Evolutionary conservation across 2,329 filamentous ascomycete genomes (phyloP), one percentile per base, ranked within the genome.

Genomic region (Neobulgaria alba): DNA sequence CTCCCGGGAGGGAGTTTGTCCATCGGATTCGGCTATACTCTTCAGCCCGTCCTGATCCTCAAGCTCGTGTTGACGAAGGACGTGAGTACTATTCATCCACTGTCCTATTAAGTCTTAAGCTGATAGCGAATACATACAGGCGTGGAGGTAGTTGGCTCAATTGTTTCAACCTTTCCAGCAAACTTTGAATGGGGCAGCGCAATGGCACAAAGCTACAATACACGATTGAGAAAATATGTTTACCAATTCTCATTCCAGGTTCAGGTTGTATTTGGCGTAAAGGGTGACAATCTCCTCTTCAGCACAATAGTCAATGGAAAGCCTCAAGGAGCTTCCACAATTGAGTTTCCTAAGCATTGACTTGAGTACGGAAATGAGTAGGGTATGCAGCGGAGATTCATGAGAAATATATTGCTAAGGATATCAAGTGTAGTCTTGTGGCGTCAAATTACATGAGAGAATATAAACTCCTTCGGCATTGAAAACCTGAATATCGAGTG

Each of bases 261-360:
- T 10, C n/a, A 37, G 23, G 39, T 49, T 4, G 16, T 42, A 4
- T 49, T 49, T 33, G 47, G 47, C 7, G 26, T 16, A 12, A 39
- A 30, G 21, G 47, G 44, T 4, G 26, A 34, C 4, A 49, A 49
- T 20, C 41, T 49, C 3, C 41, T 32, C 1, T 45, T 42, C 26
- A 39, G 20, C 2, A 33, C 4, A 16, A n/a, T 43, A 20, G 14
- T 47, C 12, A 35, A 36, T n/a, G 39, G 30, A 3, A 39, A 40
- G 10, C 38, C 40, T n/a, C 21, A 19, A 3, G 33, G 30, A 3
- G 18, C 21, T n/a, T 29, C 43, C 18, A 34, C 8, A 3, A 44
- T 49, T 15, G 39, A 45, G 15, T 49, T 41, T 19, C 33, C 20
- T 26, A 26, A 26, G 23, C 7, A 26, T 12, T 26, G 12, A n/a